These are phyloP conservation scores for Mallotus nudiflorus DNA, from an alignment of 345 rosid genomes.

Conservation along the genomic window DNA sequence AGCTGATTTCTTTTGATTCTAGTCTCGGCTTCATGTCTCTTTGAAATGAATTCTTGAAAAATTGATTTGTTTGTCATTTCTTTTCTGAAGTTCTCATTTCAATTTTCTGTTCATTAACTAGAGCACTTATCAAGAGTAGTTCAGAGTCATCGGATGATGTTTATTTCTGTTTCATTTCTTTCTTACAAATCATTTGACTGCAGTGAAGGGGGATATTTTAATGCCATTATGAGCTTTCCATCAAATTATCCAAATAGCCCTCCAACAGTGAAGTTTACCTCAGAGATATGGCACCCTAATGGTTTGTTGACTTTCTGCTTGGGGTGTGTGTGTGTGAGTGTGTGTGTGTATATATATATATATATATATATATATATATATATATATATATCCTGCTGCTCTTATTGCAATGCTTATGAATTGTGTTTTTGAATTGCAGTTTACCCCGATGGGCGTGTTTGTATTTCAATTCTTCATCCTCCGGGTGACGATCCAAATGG, in stretches of 20 bases:
- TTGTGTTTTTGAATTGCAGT: slow-evolving; percentile 38
- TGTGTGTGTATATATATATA: too few species aligned
- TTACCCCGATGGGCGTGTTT: slow-evolving; percentile 89
- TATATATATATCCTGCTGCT: too few species aligned
- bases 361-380: too few species aligned
- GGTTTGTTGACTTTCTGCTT: slow-evolving; percentile 41
- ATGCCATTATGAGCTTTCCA: slow-evolving; percentile 95
- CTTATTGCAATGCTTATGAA: neutral
- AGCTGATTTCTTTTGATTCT: neutral
- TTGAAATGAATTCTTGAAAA: neutral
- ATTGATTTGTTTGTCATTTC: neutral
- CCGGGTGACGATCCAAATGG: slow-evolving; percentile 99
- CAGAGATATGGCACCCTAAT: slow-evolving; percentile 98
- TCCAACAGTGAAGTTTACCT: slow-evolving; percentile 81
- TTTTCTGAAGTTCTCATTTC: neutral
- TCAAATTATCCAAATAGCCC: slow-evolving; percentile 88
- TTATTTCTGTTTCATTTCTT: neutral
- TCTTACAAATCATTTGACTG: slow-evolving; percentile 12
- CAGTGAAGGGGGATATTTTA: slow-evolving; percentile 98
- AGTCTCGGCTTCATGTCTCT: neutral
- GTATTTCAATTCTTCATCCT: slow-evolving; percentile 98
- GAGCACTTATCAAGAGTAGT: neutral
- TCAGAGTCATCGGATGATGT: neutral
- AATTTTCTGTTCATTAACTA: neutral
- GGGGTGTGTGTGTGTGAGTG: neutral